phyloP scores from a whole-genome alignment of 495 filamentous ascomycete genomes.

The Saxophila tyrrhenica region DNA sequence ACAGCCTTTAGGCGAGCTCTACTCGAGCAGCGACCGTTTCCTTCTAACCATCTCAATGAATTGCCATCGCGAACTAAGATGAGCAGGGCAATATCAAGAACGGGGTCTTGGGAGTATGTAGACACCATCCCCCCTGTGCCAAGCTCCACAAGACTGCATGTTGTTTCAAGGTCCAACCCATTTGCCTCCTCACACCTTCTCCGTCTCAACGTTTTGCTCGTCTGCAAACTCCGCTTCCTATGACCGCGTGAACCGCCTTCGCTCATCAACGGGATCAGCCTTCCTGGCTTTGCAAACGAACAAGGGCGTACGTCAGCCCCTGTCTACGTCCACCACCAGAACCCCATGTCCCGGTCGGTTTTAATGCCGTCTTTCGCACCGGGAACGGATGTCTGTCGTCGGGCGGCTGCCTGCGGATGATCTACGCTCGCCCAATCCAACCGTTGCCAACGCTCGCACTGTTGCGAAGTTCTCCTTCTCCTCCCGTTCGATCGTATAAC shows the following conservation, averaged over 20 bases:
- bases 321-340: no score
- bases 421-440: not conserved
- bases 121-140: not conserved
- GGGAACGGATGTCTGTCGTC: not conserved
- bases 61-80: not conserved
- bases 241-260: no score
- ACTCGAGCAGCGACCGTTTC: not conserved
- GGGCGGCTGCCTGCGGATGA: not conserved
- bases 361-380: not conserved
- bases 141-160: not conserved
- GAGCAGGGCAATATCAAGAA: no score
- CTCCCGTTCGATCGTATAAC: no score
- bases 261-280: not conserved
- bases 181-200: no score
- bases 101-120: no score
- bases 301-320: not conserved
- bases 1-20: not conserved
- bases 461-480: no score
- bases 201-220: not conserved
- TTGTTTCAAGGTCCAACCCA: not conserved
- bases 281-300: no score
- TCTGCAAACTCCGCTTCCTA: no score
- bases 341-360: not conserved
- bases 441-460: no score
- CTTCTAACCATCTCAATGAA: not conserved